A percentile compares a stretch with the other conserved stretches of the same genome.
These are phyloP conservation scores for Exophiala spinifera DNA, from an alignment of 2,329 filamentous ascomycete genomes.

Conservation along the genomic window DNA sequence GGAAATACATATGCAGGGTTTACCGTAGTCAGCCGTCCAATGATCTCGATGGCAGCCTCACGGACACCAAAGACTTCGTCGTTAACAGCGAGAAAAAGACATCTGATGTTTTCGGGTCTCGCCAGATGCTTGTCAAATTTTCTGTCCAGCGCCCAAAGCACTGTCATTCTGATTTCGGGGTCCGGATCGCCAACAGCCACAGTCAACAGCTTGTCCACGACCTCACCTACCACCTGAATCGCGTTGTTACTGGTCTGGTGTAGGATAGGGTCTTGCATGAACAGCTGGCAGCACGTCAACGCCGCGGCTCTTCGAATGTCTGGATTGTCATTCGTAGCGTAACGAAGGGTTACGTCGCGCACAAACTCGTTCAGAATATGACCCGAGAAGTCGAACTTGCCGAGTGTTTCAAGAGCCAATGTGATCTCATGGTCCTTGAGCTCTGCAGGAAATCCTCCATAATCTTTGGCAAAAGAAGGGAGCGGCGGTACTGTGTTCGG, in stretches of 20 bases:
- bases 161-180: conserved; percentile 80
- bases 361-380: conserved; percentile 98
- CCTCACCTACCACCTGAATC: conserved; percentile 93
- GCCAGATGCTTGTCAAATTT: conserved; percentile 96
- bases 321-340: conserved; percentile 92
- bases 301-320: conserved; percentile 92
- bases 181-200: conserved; percentile 92
- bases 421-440: conserved; percentile 82
- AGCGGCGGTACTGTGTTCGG: conserved; percentile 78
- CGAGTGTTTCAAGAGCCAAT: conserved; percentile 86
- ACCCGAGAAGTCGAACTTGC: conserved; percentile 91
- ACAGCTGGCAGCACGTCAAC: conserved; percentile 95
- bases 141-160: conserved; percentile 82
- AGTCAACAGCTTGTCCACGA: conserved; percentile 93
- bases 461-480: conserved; percentile 81
- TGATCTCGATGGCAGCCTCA: conserved; percentile 93
- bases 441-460: conserved; percentile 78
- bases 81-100: conserved; percentile 90
- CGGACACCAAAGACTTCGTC: conserved; percentile 91
- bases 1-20: conserved; percentile 98
- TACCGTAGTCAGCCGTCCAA: conserved; percentile 82
- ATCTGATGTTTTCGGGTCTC: conserved; percentile 95
- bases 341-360: conserved; percentile 94
- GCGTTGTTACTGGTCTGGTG: conserved; percentile 97
- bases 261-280: conserved; percentile 93